Percentiles rank a stretch among this genome's conserved stretches.
Conservation (phyloP, 169 alveolate genomes). For the Babesia ovata region DNA sequence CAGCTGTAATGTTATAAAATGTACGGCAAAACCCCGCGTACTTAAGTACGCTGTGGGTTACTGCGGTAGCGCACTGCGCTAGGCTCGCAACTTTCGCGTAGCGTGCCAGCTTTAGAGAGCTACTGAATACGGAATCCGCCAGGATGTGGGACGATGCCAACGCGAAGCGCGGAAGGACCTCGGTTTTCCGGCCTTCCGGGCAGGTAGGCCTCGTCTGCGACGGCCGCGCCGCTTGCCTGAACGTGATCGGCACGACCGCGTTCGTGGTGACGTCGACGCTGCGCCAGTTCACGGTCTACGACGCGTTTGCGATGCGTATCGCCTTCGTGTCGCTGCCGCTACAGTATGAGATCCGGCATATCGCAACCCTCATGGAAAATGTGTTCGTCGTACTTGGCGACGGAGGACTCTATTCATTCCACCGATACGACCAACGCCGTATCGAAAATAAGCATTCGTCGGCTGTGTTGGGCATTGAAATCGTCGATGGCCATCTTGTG, state of each 20-base stretch:
- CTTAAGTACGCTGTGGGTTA: not conserved
- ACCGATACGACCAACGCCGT: constrained; percentile 57
- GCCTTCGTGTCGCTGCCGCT: constrained; percentile 63
- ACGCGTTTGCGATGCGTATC: constrained; percentile 44
- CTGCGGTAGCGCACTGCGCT: not conserved
- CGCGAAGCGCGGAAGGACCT: constrained; percentile 30
- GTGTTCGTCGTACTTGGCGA: constrained; percentile 49
- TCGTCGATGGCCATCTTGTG: constrained; percentile 8
- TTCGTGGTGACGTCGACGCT: constrained; percentile 50
- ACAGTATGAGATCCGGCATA: constrained; percentile 23
- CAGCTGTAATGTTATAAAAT: not conserved
- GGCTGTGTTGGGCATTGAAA: constrained; percentile 26
- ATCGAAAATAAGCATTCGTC: constrained; percentile 21
- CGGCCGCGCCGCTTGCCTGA: constrained; percentile 47
- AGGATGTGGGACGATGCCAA: constrained; percentile 40
- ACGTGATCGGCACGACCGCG: constrained; percentile 43
- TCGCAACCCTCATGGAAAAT: constrained; percentile 57
- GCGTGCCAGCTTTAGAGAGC: not conserved
- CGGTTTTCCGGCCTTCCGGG: constrained; percentile 63
- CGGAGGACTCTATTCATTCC: constrained; percentile 35
- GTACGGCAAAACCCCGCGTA: not conserved
- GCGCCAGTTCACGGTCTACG: constrained; percentile 60
- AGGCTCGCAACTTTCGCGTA: not conserved
- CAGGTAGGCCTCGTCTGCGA: constrained; percentile 64
- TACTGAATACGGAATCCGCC: not conserved